phyloP scores from a whole-genome alignment of 805 yeast genomes.

The Ogataea parapolymorpha region DNA sequence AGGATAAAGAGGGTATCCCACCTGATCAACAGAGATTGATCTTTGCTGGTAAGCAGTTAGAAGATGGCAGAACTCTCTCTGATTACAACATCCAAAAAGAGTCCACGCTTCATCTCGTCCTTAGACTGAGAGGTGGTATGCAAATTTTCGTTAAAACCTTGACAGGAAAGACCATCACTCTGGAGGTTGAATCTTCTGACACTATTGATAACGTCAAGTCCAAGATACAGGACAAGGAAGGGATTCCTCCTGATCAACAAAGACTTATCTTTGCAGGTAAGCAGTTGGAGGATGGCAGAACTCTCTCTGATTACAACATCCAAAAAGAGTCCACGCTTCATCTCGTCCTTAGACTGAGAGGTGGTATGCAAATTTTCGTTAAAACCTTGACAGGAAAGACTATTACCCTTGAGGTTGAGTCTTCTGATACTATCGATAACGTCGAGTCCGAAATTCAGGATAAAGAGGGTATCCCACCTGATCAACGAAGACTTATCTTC shows the following conservation, averaged over 20 bases:
- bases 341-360: conserved; percentile 38
- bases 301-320: conserved; percentile 75
- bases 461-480: conserved; percentile 45
- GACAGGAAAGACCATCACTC: conserved; percentile 87
- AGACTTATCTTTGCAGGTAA: conserved; percentile 43
- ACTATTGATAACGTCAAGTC: conserved; percentile 43
- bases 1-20: conserved; percentile 42
- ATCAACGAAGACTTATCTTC: conserved; percentile 43
- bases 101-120: conserved; percentile 36
- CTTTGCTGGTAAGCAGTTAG: conserved; percentile 43
- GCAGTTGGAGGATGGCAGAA: conserved; percentile 68
- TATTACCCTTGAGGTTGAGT: conserved; percentile 57
- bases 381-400: conserved; percentile 90
- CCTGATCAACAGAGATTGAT: conserved; percentile 42
- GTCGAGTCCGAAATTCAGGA: conserved; percentile 44
- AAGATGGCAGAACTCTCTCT: conserved; percentile 84
- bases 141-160: conserved; percentile 88
- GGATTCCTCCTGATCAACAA: conserved; percentile 42
- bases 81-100: conserved; percentile 59
- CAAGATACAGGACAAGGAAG: conserved; percentile 42
- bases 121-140: conserved; percentile 54
- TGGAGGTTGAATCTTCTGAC: conserved; percentile 51
- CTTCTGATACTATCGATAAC: conserved; percentile 43
- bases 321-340: conserved; percentile 41
- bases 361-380: conserved; percentile 84